Evolutionary conservation across 768 basidiomycete species (phyloP), one percentile per base, ranked within the genome.

Genomic region (Hygrophorus russula): DNA sequence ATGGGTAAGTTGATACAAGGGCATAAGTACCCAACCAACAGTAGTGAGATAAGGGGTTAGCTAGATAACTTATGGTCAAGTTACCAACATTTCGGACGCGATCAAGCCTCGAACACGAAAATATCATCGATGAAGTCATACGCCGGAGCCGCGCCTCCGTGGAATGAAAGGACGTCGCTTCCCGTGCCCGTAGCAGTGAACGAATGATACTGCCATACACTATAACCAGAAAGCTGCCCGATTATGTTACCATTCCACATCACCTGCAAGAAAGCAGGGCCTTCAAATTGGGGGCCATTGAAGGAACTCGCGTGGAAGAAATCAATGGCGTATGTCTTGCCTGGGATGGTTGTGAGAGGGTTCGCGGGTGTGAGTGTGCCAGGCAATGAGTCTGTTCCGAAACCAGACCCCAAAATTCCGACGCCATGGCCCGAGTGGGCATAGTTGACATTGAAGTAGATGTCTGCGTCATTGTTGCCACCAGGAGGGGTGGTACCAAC

Each of bases 111-210:
- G 46, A 52, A 52, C 31, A 52, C 20, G 32, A 36, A 41, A 10
- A 53, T 42, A 33, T 53, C 52, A 37, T 53, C 52, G 5, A 53
- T 28, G 35, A 53, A 49, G 31, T 28, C 35, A 33, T 51, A 53
- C 15, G 50, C 50, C 7, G 52, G 52, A 3, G 50, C 50, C 31
- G 9, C 18, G 9, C 52, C 52, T 13, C 52, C 52, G 28, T 19
- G 44, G 38, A 53, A 47, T 5, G n/a, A 12, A n/a, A 53, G 38
- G 3, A 17, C 19, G 40, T 53, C 50, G 2, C 41, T 38, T 11
- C 48, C 48, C 6, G 41, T 41, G 32, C 49, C 49, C 6, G 32
- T 0, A 11, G 52, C 48, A 13, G 20, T 33, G 44, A 49, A 46
- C 19, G 38, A 42, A 34, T 19, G 42, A 29, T 48, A 51, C 10